Base-by-base conservation (phyloP, 768 basidiomycete species). In the Neoboletus magnificus region DNA sequence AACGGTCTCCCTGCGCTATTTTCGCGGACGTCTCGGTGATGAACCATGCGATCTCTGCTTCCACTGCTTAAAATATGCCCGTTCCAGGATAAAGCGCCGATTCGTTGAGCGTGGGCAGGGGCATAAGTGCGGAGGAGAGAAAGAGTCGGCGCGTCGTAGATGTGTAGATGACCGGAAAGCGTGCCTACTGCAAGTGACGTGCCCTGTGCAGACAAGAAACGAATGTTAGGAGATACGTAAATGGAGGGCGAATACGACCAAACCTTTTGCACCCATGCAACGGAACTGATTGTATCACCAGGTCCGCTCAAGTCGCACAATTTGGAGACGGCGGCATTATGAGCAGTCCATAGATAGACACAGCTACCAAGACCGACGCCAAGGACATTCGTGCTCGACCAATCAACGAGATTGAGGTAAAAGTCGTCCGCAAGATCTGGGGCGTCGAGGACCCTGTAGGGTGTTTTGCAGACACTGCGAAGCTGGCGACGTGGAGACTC, bases 341-440 rank as follows among this genome's bases (percentile, higher is more conserved):
- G 87, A 8, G 96, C 97, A 9, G 89, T 91, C 97, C 97, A 99
- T 1, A 98, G 84, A 68, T 99, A 99, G 13, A 99, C 96, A 58
- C 92, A 94, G 0, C 86, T 78, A 3, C 88, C 91, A 8, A 99
- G 79, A 3, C 95, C 96, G 9, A 98, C 97, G 4, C 91, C 95
- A 0, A 98, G 84, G 0, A 98, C 86, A 66, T 98, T 98, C 5
- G 91, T 95, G 50, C 86, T 89, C 3, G 90, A 92, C 97, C 97
- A 98, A 59, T 98, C 95, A 23, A 98, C 94, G 12, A 98, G 80
- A 66, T 98, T 98, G 59, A 99, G 87, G 66, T 99, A 98, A 72
- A 98, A 99, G 71, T 99, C 96, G 68, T 98, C 96, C 29, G 93
- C 93, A 13, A 99, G 83, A 52, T 98, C 95, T 0, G 96, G 97